Percentiles rank a stretch among this genome's conserved stretches.
These are phyloP conservation scores for Linum tenue DNA, from an alignment of 345 rosid genomes.

Conservation along the genomic window DNA sequence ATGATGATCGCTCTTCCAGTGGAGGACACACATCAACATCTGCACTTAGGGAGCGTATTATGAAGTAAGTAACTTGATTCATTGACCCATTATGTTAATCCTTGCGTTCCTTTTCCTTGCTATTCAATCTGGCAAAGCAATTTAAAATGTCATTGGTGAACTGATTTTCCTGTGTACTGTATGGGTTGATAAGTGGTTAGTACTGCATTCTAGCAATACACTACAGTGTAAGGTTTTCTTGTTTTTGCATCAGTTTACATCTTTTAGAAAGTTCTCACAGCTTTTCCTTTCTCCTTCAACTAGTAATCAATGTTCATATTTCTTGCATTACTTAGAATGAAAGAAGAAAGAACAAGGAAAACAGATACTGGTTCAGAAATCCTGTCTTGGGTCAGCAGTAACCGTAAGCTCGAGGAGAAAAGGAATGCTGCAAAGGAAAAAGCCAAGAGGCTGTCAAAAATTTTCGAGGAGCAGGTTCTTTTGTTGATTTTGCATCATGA, in stretches of 20 bases:
- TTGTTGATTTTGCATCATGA: background rate
- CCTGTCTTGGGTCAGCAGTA: constrained; percentile 63
- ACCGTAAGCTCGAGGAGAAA: constrained; percentile 70
- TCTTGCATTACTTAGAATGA: too few species aligned
- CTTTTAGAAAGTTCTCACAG: too few species aligned
- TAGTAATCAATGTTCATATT: too few species aligned
- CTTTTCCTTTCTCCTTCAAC: too few species aligned
- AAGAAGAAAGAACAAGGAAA: constrained; percentile 46
- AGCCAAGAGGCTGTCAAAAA: constrained; percentile 61
- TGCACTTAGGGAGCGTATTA: constrained; percentile 53
- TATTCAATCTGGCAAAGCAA: background rate
- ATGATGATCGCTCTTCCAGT: constrained; percentile 28
- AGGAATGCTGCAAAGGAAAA: constrained; percentile 66
- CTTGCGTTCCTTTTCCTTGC: background rate
- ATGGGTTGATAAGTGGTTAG: too few species aligned
- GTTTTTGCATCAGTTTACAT: too few species aligned
- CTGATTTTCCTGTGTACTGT: too few species aligned
- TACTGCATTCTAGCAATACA: too few species aligned
- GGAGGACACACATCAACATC: constrained; percentile 26
- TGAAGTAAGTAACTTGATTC: constrained; percentile 39
- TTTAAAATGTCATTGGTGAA: background rate
- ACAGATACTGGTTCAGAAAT: constrained; percentile 54
- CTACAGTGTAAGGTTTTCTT: too few species aligned
- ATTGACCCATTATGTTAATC: background rate
- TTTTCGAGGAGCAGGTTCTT: constrained; percentile 86